phyloP scores from a whole-genome alignment of 1,284 basidiomycete species.

The Pisolithus thermaeus region DNA sequence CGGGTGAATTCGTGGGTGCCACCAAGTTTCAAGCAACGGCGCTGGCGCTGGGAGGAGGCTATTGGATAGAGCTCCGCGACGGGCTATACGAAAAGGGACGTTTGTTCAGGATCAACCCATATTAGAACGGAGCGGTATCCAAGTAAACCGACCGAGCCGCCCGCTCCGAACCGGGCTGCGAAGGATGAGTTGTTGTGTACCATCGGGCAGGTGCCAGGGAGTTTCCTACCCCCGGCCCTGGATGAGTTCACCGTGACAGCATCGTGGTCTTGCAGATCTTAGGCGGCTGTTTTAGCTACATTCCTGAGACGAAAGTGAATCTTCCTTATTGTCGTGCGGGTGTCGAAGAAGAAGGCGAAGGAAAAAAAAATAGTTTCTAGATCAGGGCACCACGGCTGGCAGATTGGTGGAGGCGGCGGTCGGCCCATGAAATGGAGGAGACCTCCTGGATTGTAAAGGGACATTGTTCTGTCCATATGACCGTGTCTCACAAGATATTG shows the following conservation, averaged over 20 bases:
- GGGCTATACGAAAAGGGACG: not conserved
- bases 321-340: constrained; percentile 17
- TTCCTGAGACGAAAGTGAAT: constrained; percentile 1
- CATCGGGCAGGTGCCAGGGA: no score
- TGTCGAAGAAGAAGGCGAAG: not conserved
- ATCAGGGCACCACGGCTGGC: not conserved
- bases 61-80: not conserved
- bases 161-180: not conserved
- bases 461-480: constrained; percentile 3
- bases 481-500: not conserved
- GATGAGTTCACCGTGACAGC: constrained; percentile 8
- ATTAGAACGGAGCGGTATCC: not conserved
- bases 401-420: not conserved
- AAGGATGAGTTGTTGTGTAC: no score
- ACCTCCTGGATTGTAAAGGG: constrained; percentile 1
- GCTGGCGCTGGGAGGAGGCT: not conserved
- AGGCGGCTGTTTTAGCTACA: not conserved
- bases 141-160: not conserved
- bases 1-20: not conserved
- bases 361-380: not conserved
- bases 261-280: constrained; percentile 16
- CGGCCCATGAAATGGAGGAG: not conserved
- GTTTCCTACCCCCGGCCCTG: no score
- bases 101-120: not conserved
- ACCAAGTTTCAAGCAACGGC: not conserved